Evolutionary conservation across 108 stramenopile genomes (phyloP), one percentile per base, ranked within the genome.

Genomic region (Licmophora abbreviata): DNA sequence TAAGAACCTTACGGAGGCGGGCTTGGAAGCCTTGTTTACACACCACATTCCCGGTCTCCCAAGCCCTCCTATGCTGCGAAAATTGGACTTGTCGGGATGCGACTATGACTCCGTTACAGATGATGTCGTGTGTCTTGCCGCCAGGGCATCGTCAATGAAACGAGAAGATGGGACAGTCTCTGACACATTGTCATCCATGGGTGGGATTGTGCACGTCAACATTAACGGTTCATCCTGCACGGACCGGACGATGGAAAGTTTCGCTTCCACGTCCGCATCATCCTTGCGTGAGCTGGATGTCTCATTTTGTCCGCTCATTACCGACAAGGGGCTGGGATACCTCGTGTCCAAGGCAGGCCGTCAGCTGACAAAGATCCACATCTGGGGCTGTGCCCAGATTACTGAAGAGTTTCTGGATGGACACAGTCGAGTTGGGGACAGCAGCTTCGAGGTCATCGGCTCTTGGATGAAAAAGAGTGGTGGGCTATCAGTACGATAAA

Each of bases 391-490:
- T 30, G 88, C 88, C 4, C 88, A 90, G 54, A 46, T 90, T 9
- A 71, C 73, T 7, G 84, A 83, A 11, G 77, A 77, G 11, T 90
- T 90, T 34, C 69, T 83, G 18, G 84, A 90, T 55, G 88, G 88
- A 9, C 88, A 90, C 59, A 55, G 59, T 43, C 66, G 88, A 12
- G 56, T 74, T 3, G 74, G 72, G 27, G 77, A 90, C 27, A 64
- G 66, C 18, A 73, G 59, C 0, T 51, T 90, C 20, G 73, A 81
- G 40, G 74, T 90, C 35, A 57, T 76, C 27, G 88, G 88, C 3
- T 75, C 77, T 0, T 90, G 88, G 88, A 90, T 90, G 81, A 84
- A 83, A 46, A 76, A 81, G 53, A 78, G 74, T 62, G 80, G 77
- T 15, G 5, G 38, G 15, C 18, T 40, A 2, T 2, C 38, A 18